Percentiles rank a stretch among this genome's conserved stretches.
Evolutionary conservation across 2,329 filamentous ascomycete species (phyloP).

Genomic region (Drechslerella dactyloides): DNA sequence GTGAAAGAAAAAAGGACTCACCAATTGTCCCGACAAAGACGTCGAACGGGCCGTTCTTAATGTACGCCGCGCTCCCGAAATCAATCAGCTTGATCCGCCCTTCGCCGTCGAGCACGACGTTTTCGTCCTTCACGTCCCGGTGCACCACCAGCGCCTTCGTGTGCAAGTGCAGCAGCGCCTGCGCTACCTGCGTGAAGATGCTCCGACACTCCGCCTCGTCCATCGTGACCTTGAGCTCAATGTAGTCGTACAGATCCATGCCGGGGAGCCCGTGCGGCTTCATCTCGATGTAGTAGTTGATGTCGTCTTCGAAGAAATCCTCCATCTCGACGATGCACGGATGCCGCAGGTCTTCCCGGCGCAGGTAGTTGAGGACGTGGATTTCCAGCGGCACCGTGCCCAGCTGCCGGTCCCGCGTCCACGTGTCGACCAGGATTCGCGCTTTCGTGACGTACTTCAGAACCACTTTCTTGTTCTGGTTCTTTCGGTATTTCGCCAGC

Average conservation of each 20-base stretch:
- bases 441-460: slow-evolving; percentile 98
- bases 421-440: slow-evolving; percentile 95
- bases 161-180: slow-evolving; percentile 88
- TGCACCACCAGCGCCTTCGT: slow-evolving; percentile 90
- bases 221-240: slow-evolving; percentile 95
- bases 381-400: slow-evolving; percentile 97
- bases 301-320: slow-evolving; percentile 76
- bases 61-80: slow-evolving; percentile 96
- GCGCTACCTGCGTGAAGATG: slow-evolving; percentile 92
- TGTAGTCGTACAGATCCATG: slow-evolving; percentile 99
- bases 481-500: slow-evolving; percentile 82
- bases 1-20: slow-evolving; percentile 62
- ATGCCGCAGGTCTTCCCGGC: slow-evolving; percentile 72
- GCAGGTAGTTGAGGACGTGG: slow-evolving; percentile 91
- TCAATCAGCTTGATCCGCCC: slow-evolving; percentile 96
- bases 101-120: slow-evolving; percentile 93
- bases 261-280: slow-evolving; percentile 90
- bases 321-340: slow-evolving; percentile 76
- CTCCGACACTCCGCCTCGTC: slow-evolving; percentile 90
- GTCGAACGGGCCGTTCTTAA: slow-evolving; percentile 97
- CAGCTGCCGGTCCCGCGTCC: slow-evolving; percentile 89
- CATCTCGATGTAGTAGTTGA: slow-evolving; percentile 99
- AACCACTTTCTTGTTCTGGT: slow-evolving; percentile 79
- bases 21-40: slow-evolving; percentile 99
- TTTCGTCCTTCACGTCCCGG: slow-evolving; percentile 98